phyloP scores from a whole-genome alignment of 139 green algal genomes.

The Trebouxia sp. region DNA sequence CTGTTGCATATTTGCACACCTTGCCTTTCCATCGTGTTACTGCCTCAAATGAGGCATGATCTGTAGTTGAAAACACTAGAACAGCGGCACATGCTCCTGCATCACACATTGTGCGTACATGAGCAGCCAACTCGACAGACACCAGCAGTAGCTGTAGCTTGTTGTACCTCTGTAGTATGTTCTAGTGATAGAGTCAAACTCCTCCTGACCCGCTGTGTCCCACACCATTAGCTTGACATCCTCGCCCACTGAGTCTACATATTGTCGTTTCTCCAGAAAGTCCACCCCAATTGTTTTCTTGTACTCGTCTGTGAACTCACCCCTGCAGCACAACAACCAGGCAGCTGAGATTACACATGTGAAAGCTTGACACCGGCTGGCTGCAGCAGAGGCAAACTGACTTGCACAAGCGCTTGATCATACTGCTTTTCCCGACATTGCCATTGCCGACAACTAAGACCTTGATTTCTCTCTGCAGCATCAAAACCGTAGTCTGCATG shows the following conservation, averaged over 20 bases:
- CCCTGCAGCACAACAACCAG: slow-evolving; percentile 29
- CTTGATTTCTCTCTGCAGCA: slow-evolving; percentile 59
- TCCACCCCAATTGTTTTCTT: slow-evolving; percentile 87
- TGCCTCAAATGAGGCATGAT: slow-evolving; percentile 71
- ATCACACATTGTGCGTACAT: background rate
- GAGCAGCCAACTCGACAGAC: background rate
- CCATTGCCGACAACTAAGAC: slow-evolving; percentile 78
- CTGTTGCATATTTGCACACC: background rate
- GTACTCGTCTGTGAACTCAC: slow-evolving; percentile 72
- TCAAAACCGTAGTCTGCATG: too few relatives aligned
- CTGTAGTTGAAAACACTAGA: slow-evolving; percentile 75
- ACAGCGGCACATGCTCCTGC: slow-evolving; percentile 64
- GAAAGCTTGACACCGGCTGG: too few relatives aligned
- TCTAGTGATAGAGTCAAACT: slow-evolving; percentile 78
- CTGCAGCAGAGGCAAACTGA: background rate
- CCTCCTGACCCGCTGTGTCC: slow-evolving; percentile 83
- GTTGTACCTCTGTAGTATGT: slow-evolving; percentile 66
- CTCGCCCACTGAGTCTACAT: slow-evolving; percentile 61
- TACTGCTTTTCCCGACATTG: slow-evolving; percentile 73
- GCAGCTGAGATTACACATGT: background rate
- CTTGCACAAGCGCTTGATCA: slow-evolving; percentile 76
- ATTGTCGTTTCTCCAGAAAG: slow-evolving; percentile 77
- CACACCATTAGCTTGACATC: slow-evolving; percentile 79
- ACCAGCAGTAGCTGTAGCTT: background rate
- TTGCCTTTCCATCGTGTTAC: slow-evolving; percentile 66